These are phyloP conservation scores for Sutorius eximius DNA, from an alignment of 1,284 basidiomycete species.

Conservation along the genomic window DNA sequence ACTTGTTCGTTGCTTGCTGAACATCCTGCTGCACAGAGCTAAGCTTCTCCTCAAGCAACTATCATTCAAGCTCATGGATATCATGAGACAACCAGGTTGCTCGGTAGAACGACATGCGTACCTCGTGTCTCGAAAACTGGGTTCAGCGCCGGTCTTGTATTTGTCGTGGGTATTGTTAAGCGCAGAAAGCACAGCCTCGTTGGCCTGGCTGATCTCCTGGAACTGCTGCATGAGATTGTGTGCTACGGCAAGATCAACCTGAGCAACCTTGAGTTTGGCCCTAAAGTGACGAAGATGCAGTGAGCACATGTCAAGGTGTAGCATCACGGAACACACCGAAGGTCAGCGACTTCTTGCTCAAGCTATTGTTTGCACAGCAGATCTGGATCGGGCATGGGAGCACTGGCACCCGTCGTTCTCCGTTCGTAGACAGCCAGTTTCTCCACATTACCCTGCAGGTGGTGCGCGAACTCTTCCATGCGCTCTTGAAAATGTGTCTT, in stretches of 20 bases:
- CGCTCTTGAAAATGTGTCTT: slow-evolving; percentile 80
- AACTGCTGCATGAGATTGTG: slow-evolving; percentile 78
- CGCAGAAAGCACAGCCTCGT: slow-evolving; percentile 71
- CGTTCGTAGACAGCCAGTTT: slow-evolving; percentile 88
- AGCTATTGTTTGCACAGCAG: slow-evolving; percentile 75
- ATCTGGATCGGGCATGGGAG: slow-evolving; percentile 42
- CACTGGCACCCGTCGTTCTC: slow-evolving; percentile 41
- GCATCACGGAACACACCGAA: slow-evolving; percentile 53
- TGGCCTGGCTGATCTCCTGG: slow-evolving; percentile 80
- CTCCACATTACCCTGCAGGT: slow-evolving; percentile 76
- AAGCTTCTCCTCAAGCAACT: slow-evolving; percentile 64
- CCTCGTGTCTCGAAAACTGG: slow-evolving; percentile 65
- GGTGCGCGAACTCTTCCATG: slow-evolving; percentile 67
- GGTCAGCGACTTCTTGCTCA: slow-evolving; percentile 81
- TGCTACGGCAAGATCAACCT: slow-evolving; percentile 72
- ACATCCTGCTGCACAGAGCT: slow-evolving; percentile 59
- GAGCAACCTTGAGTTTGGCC: slow-evolving; percentile 69
- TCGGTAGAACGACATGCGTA: slow-evolving; percentile 34
- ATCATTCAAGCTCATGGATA: slow-evolving; percentile 60
- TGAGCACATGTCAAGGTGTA: not conserved
- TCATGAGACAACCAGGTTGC: slow-evolving; percentile 1
- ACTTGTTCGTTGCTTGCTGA: slow-evolving; percentile 48
- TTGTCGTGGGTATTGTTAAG: slow-evolving; percentile 77
- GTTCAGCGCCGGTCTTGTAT: slow-evolving; percentile 70
- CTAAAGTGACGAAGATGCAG: slow-evolving; percentile 38